Evolutionary conservation across 208 protist genomes (phyloP).

Genomic region (Acanthamoeba castellanii): DNA sequence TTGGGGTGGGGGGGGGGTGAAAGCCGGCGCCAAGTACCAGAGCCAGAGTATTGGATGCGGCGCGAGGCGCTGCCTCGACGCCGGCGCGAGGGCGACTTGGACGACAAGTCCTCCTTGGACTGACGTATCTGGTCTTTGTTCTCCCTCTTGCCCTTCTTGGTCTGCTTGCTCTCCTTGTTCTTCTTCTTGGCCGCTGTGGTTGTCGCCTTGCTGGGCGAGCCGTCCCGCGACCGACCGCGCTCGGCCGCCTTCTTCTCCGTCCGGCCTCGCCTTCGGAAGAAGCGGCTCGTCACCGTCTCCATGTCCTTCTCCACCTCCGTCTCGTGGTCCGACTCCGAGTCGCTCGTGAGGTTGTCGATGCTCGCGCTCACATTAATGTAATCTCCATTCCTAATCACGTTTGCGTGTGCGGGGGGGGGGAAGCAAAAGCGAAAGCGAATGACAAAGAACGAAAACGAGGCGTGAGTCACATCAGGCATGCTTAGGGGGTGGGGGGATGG

Average conservation of each 20-base stretch:
- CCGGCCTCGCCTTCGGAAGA: slow-evolving; percentile 38
- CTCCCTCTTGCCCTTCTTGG: slow-evolving; percentile 38
- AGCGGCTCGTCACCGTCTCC: slow-evolving; percentile 15
- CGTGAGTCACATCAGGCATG: background rate
- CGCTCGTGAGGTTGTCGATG: background rate
- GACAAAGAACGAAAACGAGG: background rate
- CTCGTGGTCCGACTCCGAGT: background rate
- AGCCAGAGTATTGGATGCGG: slow-evolving; percentile 34
- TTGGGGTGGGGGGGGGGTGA: background rate
- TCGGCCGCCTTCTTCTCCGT: background rate
- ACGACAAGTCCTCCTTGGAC: background rate
- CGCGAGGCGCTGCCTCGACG: slow-evolving; percentile 10
- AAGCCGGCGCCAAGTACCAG: background rate
- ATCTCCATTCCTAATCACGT: background rate
- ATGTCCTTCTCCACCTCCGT: slow-evolving; percentile 54
- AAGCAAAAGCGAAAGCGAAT: background rate
- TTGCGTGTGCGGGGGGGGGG: background rate
- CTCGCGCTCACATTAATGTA: background rate
- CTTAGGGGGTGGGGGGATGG: background rate
- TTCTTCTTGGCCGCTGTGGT: background rate
- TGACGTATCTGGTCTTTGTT: slow-evolving; percentile 61
- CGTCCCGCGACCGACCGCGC: background rate
- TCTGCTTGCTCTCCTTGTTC: background rate
- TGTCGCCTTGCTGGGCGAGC: background rate
- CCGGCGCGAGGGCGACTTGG: background rate